Evolutionary conservation across 2,329 filamentous ascomycete species (phyloP).

Genomic region (Colletotrichum magnum): DNA sequence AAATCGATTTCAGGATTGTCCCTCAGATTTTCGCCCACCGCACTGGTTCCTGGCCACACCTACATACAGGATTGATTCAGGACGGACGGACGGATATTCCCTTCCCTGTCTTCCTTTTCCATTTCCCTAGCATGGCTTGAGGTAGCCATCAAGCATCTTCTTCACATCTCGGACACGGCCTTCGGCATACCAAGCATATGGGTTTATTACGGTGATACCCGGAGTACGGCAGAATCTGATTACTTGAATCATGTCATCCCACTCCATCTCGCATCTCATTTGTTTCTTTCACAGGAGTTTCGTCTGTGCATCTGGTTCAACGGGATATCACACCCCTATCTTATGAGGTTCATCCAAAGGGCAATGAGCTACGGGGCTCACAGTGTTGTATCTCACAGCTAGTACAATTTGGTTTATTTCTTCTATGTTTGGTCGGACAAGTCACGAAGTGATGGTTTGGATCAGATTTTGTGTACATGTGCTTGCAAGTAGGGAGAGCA

Average conservation of each 20-base stretch:
- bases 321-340: constrained; percentile 35
- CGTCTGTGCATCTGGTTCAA: constrained; percentile 4
- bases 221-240: constrained; percentile 43
- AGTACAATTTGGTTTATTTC: not conserved
- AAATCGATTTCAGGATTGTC: constrained; percentile 22
- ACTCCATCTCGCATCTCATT: constrained; percentile 35
- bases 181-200: constrained; percentile 41
- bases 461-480: no score
- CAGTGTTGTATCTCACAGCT: not conserved
- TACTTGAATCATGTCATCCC: constrained; percentile 41
- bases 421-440: no score
- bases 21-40: not conserved
- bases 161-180: constrained; percentile 34
- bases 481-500: no score
- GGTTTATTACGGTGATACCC: constrained; percentile 42
- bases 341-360: not conserved
- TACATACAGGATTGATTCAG: not conserved
- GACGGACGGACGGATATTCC: not conserved
- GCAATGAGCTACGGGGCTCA: constrained; percentile 6
- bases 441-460: no score
- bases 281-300: constrained; percentile 6
- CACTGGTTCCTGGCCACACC: not conserved
- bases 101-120: not conserved
- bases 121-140: not conserved
- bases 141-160: constrained; percentile 32